Base-by-base conservation (phyloP, 371 early-diverging fungal genomes). In the Encephalitozoon cuniculi region DNA sequence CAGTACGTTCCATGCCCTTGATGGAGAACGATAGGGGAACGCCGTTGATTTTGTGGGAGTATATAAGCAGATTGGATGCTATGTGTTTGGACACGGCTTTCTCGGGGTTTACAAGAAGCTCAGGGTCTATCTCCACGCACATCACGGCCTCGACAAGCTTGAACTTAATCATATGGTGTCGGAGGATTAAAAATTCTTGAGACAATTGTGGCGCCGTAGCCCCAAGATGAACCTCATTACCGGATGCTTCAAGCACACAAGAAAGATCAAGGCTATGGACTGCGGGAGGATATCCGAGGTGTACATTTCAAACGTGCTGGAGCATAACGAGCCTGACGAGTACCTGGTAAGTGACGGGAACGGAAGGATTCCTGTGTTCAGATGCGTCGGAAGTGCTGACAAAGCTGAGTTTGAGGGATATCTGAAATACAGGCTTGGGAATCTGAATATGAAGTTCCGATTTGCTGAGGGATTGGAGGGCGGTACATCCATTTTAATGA, bases 21-120 rank as follows among this genome's bases (percentile, higher is more conserved):
- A 74, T 68, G 8, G 40, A 21, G 30, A 77, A 74, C 9, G 67
- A 39, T n/a, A 74, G 51, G 1, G 78, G 78, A 26, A 66, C 15
- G 1, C 76, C 78, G 12, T 43, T 7, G 9, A 77, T 15, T 25
- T 21, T 37, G 0, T 49, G 21, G 4, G 67, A 66, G 25, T 77
- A 72, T 43, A 68, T 18, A 6, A 77, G 34, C 46, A 77, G 28
- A 0, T 51, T 30, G 0, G 59, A 34, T 59, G 59, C 32, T 5
- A 59, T 32, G 12, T 15, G n/a, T 34, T 30, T 37, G 2, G n/a
- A 59, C 7, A 59, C 59, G 11, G 59, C 59, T 18, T 15, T 59
- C 6, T 11, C 6, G n/a, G 59, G 59, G 21, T 34, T 59, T 59
- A 2, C 15, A 34, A 59, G 59, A n/a, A 30, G 34, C 37, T 28